Conservation (phyloP, 2,329 filamentous ascomycete genomes). For the Drechmeria coniospora region DNA sequence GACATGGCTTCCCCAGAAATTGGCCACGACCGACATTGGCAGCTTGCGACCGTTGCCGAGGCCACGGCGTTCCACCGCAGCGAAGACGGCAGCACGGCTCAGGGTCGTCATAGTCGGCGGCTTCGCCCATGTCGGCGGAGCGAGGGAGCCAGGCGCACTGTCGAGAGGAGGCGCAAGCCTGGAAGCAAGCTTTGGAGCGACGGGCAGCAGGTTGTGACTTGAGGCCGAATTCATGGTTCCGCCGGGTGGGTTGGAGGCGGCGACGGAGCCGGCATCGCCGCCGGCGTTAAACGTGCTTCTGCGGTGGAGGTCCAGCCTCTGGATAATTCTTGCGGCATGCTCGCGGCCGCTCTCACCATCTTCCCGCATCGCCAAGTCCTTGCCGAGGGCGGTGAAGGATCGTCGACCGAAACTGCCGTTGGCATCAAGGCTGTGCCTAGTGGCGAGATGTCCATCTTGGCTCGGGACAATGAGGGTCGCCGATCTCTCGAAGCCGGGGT, state of each 20-base stretch:
- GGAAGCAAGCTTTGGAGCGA: slow-evolving; percentile 21
- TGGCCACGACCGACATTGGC: slow-evolving; percentile 77
- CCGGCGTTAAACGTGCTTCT: slow-evolving; percentile 48
- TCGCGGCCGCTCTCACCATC: slow-evolving; percentile 66
- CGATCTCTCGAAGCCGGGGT: slow-evolving; percentile 37
- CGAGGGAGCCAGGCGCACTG: slow-evolving; percentile 46
- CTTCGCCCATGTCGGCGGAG: slow-evolving; percentile 68
- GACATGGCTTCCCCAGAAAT: slow-evolving; percentile 81
- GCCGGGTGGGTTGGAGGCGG: slow-evolving; percentile 26
- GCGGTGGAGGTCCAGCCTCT: slow-evolving; percentile 79
- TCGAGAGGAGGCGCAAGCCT: slow-evolving; percentile 26
- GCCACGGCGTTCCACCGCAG: slow-evolving; percentile 61
- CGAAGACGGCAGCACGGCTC: slow-evolving; percentile 70
- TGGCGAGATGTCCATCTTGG: slow-evolving; percentile 33
- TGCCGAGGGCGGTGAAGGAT: slow-evolving; percentile 37
- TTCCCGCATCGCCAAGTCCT: slow-evolving; percentile 32
- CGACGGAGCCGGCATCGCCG: slow-evolving; percentile 20
- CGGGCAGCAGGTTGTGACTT: slow-evolving; percentile 63
- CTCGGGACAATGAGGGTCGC: slow-evolving; percentile 49
- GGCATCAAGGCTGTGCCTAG: slow-evolving; percentile 61
- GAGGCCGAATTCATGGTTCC: slow-evolving; percentile 76
- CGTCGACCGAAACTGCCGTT: slow-evolving; percentile 32
- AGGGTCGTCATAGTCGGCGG: slow-evolving; percentile 73
- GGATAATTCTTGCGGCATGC: slow-evolving; percentile 77
- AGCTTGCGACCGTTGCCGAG: slow-evolving; percentile 54